Base-by-base conservation (phyloP, 2,329 filamentous ascomycete species). In the Alternaria rosae region DNA sequence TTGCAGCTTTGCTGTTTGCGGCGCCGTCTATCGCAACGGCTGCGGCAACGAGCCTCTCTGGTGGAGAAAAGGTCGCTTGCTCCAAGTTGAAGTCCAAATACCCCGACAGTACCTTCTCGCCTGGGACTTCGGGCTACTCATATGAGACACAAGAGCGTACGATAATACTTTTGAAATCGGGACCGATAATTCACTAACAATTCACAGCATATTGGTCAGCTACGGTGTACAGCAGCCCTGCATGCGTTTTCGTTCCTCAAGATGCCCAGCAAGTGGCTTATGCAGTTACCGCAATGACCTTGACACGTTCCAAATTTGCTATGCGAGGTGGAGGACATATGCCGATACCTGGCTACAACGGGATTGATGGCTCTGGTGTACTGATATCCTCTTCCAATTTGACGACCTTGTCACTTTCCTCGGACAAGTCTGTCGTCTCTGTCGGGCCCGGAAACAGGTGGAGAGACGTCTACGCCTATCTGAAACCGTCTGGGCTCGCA, bases 371-470 rank as follows among this genome's bases (percentile, higher is more conserved):
- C 9, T 60, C 62, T 3, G 72, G 71, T 3, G 60, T 73, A 3
- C 52, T 71, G 11, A 28, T 75, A 0, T 67, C 67, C 2, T 56
- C 38, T 1, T 63, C 67, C 7, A 71, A 71, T 17, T 55, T 78
- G 11, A 66, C 64, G 15, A 59, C 66, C 8, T 52, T 75, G 15
- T 61, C 59, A 10, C 67, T 73, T 8, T 72, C 69, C 4, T 42
- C 66, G 2, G 73, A 76, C 63, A 67, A 70, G 45, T 56, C 67
- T 2, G 59, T 52, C 2, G 62, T 76, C 9, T 67, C 60, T 4
- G 65, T 78, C 13, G 76, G 75, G 1, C 66, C 76, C 15, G 76
- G 76, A 2, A 66, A 71, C 10, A 60, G 67, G 44, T 78, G 76
- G 76, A 66, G 66, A 9, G 68, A 76, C 38, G 75, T 78, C 1